Evolutionary conservation across 1,284 basidiomycete species (phyloP), one percentile per base, ranked within the genome.

Genomic region (Tremellales sp.): DNA sequence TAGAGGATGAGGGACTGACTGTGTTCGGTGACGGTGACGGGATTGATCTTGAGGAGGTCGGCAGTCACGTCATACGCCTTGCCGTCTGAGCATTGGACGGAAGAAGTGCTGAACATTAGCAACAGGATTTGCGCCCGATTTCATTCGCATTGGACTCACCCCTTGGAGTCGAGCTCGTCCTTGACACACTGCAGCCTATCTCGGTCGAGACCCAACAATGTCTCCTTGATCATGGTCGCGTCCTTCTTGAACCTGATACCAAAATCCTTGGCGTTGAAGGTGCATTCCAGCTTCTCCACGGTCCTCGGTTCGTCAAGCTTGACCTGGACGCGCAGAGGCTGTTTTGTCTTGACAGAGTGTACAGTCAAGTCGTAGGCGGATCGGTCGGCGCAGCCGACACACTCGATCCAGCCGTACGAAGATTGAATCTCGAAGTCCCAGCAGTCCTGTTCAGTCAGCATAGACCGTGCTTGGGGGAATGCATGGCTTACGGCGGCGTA

Each of bases 371-470:
- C 96, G 75, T 97, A 98, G 25, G 96, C 96, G 10, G 90, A 89
- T 48, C 96, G 86, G 76, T 99, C 94, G 41, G 96, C 94, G 75
- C 96, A 98, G n/a, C 94, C 96, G 45, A 97, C 93, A 73, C 94
- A 98, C 77, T 98, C 96, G 54, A 91, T 94, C 96, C 96, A 98
- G 45, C 94, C 94, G 62, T 85, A 87, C 42, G 88, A 87, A 48
- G 89, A 93, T 64, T 92, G 81, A 59, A 98, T 97, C 78, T 98
- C 94, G 51, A 93, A 93, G 72, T 98, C 94, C 94, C 94, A 99
- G 76, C 94, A 98, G 77, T 98, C 94, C 65, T 68, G 35, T 12
- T 25, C 17, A 36, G 33, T 11, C 19, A 40, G 40, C 21, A 36
- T 26, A n/a, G 26, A 17, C 22, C 4, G 19, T 21, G 24, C 3